Evolutionary conservation across 352 stramenopile species (phyloP).

Genomic region (Elongisporangium undulatum): DNA sequence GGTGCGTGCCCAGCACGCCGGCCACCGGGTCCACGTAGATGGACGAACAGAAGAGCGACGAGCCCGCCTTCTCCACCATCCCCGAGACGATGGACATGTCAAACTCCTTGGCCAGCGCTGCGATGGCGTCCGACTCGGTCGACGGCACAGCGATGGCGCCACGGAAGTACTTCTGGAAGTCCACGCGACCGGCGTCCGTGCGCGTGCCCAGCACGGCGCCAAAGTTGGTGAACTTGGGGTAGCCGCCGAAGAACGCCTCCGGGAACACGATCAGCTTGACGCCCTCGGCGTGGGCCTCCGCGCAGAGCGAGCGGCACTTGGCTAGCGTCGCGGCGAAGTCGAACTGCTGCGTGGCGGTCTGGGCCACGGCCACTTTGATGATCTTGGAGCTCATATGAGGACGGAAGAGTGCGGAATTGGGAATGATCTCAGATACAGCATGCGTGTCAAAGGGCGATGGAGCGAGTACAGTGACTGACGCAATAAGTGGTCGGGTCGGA

Average conservation of each 20-base stretch:
- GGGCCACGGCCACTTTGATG: slow-evolving; percentile 14
- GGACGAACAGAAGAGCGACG: slow-evolving; percentile 18
- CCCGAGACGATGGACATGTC: slow-evolving; percentile 9
- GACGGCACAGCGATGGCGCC: slow-evolving; percentile 17
- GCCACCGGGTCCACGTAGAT: slow-evolving; percentile 17
- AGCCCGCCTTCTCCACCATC: slow-evolving; percentile 16
- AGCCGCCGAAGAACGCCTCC: slow-evolving; percentile 21
- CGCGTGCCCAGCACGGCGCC: slow-evolving; percentile 12
- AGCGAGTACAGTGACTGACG: neutral
- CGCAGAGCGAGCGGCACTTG: slow-evolving; percentile 11
- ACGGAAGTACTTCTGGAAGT: slow-evolving; percentile 15
- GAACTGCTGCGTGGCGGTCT: slow-evolving; percentile 16
- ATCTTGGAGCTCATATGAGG: neutral
- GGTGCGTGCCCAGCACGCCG: slow-evolving; percentile 18
- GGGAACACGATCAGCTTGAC: slow-evolving; percentile 20
- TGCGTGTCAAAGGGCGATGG: neutral
- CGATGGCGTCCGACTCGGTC: slow-evolving; percentile 14
- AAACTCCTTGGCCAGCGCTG: slow-evolving; percentile 6
- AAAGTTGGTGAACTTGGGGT: slow-evolving; percentile 22
- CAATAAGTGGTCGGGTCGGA: neutral
- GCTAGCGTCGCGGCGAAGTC: slow-evolving; percentile 16
- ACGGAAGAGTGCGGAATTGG: neutral
- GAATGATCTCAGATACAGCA: neutral
- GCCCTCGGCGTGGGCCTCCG: slow-evolving; percentile 6
- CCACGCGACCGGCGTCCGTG: slow-evolving; percentile 10